Evolutionary conservation across 2,329 filamentous ascomycete species (phyloP), one percentile per base, ranked within the genome.

Genomic region (Fusarium bulbicola): DNA sequence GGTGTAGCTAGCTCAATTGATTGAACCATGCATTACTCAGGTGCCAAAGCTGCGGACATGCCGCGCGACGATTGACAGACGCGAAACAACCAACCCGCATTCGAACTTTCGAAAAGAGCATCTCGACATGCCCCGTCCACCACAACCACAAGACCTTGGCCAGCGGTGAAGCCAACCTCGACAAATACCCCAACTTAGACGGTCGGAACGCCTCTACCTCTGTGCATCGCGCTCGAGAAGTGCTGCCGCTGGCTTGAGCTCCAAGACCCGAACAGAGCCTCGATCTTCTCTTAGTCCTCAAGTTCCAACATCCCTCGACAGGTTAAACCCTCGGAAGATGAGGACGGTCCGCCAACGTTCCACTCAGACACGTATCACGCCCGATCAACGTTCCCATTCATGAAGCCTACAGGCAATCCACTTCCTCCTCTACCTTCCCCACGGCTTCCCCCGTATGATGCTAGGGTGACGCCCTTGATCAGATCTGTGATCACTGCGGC

Each of bases 171-270:
- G 6, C n/a, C 15, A 7, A 12, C 40, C 40, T 43, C 40, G 15
- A 1, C 6, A 24, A 4, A 24, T 24, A 0, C 13, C n/a, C 10
- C n/a, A 16, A 43, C 10, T 16, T n/a, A 24, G 10, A 43, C 40
- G 40, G 6, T 7, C 15, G 20, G 4, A 43, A 43, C 15, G n/a
- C 3, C n/a, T 24, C 15, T 24, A 11, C 6, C n/a, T 43, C 39
- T 43, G n/a, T 18, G 16, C 6, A 18, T 42, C 8, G 21, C 6
- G 40, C n/a, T 42, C n/a, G 40, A 16, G 9, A 24, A 16, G 1
- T 24, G 16, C n/a, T 24, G 14, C 9, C 8, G 9, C 40, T 42
- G 8, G 14, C 40, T 42, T 42, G n/a, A 16, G n/a, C 40, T 15
- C 39, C 39, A n/a, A n/a, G 21, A 42, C 5, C 39, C 39, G 21